Evolutionary conservation across 106 monocot genomes (phyloP).

Genomic region (Narthecium ossifragum): DNA sequence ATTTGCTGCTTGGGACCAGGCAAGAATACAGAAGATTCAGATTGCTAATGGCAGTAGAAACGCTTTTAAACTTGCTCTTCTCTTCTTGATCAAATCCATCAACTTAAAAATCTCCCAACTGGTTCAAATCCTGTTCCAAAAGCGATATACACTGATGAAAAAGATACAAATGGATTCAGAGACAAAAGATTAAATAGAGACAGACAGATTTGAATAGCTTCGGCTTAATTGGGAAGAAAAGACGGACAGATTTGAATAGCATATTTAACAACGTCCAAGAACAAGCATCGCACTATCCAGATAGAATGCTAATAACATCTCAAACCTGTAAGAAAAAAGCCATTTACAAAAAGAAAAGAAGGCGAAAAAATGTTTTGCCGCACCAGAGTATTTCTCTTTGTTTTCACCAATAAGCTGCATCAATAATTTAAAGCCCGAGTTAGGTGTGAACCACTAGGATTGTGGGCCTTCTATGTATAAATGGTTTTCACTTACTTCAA

Average conservation of each 20-base stretch:
- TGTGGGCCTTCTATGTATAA: no score
- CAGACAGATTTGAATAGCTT: neutral
- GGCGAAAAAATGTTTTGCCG: neutral
- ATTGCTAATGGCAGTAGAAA: no score
- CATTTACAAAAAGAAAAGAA: neutral
- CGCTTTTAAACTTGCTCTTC: no score
- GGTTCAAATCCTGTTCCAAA: neutral
- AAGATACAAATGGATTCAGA: neutral
- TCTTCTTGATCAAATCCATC: neutral
- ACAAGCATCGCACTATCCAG: neutral
- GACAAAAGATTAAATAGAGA: neutral
- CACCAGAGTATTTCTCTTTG: no score
- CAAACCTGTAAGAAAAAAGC: neutral
- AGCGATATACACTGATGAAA: neutral
- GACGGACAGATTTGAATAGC: neutral
- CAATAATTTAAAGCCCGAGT: no score
- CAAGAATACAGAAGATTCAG: no score
- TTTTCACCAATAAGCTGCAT: no score
- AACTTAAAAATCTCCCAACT: neutral
- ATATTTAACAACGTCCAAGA: neutral
- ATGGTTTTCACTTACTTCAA: no score
- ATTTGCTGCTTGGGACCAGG: no score
- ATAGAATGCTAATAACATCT: neutral
- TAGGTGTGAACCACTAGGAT: no score
- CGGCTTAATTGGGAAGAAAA: neutral